These are phyloP conservation scores for Coemansia sp. DNA, from an alignment of 192 early-diverging fungal genomes.

Conservation along the genomic window DNA sequence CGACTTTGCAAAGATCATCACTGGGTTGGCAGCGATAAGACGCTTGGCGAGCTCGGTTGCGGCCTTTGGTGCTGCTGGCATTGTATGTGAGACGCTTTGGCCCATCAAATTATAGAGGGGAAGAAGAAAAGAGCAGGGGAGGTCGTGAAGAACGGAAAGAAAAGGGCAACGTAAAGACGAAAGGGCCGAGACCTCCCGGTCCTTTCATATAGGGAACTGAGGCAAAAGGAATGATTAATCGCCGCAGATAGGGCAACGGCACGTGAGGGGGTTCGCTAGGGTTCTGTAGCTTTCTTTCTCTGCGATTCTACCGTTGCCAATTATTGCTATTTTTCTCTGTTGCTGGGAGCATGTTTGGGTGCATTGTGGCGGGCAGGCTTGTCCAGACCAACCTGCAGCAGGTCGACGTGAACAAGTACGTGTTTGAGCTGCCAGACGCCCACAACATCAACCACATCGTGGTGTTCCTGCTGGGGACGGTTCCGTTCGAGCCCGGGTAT, in stretches of 20 bases:
- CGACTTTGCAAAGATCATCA: constrained; percentile 71
- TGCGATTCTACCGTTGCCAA: background rate
- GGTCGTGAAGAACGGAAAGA: background rate
- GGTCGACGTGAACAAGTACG: constrained; percentile 79
- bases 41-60: constrained; percentile 18
- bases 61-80: constrained; percentile 26
- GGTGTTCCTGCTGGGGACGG: constrained; percentile 81
- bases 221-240: background rate
- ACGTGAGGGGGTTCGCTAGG: too few species aligned
- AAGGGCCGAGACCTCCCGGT: too few species aligned
- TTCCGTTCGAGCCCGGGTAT: constrained; percentile 82
- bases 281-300: background rate
- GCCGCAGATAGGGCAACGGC: too few species aligned
- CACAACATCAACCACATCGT: constrained; percentile 90
- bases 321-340: background rate
- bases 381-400: constrained; percentile 90
- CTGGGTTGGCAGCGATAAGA: constrained; percentile 33
- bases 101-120: too few species aligned
- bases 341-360: constrained; percentile 75
- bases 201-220: constrained; percentile 1
- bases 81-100: too few species aligned
- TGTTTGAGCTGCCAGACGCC: constrained; percentile 85
- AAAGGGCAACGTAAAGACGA: background rate
- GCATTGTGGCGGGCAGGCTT: constrained; percentile 84
- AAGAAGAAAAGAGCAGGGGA: constrained; percentile 4